A percentile compares a stretch with the other conserved stretches of the same genome.
Conservation (phyloP, 2,329 filamentous ascomycete genomes). For the Trichoderma sp. region DNA sequence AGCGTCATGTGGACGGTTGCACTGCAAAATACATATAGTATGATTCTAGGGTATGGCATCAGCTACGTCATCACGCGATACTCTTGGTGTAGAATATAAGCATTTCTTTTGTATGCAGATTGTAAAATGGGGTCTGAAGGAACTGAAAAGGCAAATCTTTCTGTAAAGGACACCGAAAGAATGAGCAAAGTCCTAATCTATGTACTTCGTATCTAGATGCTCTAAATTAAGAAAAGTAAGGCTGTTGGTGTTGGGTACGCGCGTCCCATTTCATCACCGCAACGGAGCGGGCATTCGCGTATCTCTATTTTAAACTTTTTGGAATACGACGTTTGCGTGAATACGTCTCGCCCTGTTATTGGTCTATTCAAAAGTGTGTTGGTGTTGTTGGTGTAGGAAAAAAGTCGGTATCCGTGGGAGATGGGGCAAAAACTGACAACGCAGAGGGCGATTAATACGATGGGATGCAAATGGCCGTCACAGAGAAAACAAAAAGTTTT, state of each 20-base stretch:
- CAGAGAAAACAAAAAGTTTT: neutral
- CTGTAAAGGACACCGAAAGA: neutral
- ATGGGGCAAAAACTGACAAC: neutral
- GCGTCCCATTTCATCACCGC: neutral
- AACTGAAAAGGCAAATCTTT: neutral
- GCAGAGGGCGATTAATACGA: neutral
- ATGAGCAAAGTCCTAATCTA: neutral
- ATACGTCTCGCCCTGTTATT: neutral
- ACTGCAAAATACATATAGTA: neutral
- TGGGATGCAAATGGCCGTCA: neutral
- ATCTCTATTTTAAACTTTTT: neutral
- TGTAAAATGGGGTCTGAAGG: neutral
- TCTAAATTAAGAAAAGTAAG: neutral
- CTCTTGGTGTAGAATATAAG: neutral
- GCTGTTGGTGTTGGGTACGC: neutral
- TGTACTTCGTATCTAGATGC: neutral
- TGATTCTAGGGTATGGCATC: neutral
- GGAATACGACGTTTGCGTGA: neutral
- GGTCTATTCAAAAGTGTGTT: neutral
- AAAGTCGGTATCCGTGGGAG: neutral
- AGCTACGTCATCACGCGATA: conserved; percentile 13
- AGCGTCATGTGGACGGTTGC: conserved; percentile 8
- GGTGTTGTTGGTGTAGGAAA: neutral
- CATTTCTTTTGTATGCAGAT: neutral
- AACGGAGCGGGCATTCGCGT: neutral